Percentiles rank a stretch among this genome's conserved stretches.
Conservation (phyloP, 2,329 filamentous ascomycete genomes). For the Colletotrichum tofieldiae region DNA sequence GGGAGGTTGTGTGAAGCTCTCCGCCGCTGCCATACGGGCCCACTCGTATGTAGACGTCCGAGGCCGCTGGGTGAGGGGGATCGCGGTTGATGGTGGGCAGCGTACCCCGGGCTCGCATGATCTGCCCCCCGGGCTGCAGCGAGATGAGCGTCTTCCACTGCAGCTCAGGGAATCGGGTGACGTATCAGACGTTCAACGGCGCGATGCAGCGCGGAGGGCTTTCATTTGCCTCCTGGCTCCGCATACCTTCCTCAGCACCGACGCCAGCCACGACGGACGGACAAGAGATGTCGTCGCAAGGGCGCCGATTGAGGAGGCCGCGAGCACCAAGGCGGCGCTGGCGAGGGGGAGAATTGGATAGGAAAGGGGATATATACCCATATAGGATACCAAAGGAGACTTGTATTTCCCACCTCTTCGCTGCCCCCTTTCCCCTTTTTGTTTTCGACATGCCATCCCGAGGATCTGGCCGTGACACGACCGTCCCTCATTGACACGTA, state of each 20-base stretch:
- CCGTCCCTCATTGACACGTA: neutral
- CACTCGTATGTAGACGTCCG: neutral
- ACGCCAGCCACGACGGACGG: neutral
- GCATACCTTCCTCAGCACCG: neutral
- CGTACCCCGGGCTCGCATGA: neutral
- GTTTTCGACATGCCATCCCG: neutral
- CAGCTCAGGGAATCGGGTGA: neutral
- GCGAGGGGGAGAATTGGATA: neutral
- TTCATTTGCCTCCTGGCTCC: neutral
- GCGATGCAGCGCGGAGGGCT: neutral
- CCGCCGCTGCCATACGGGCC: neutral
- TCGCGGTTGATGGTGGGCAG: neutral
- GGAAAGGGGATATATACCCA: neutral
- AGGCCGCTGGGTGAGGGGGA: neutral
- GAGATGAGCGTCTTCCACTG: neutral
- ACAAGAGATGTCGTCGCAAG: neutral
- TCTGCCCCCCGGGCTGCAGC: neutral
- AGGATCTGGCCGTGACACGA: neutral
- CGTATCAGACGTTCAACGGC: neutral
- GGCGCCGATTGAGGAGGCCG: neutral
- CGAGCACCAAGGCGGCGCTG: neutral
- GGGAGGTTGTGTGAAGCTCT: constrained; percentile 75
- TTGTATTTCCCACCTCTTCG: too few species aligned
- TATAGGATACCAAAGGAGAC: neutral
- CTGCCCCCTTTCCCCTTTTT: neutral